Conservation (phyloP, 495 filamentous ascomycete genomes). For the Xylaria cubensis region DNA sequence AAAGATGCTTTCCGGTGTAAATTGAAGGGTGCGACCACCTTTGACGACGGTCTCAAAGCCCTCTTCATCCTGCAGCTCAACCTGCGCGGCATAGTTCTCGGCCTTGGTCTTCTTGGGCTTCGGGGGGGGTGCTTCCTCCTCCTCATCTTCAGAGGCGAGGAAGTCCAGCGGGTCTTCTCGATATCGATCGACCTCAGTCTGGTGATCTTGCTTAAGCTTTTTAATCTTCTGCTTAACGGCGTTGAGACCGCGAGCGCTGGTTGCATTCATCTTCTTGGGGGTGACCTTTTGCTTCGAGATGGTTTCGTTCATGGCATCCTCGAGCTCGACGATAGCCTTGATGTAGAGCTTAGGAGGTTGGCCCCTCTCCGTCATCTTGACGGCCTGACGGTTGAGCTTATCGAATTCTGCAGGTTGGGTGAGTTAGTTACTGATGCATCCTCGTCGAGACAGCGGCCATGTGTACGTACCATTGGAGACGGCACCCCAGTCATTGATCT, state of each 20-base stretch:
- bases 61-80: conserved; percentile 71
- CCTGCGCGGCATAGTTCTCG: conserved; percentile 49
- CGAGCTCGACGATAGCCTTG: conserved; percentile 89
- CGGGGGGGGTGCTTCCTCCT: conserved; percentile 57
- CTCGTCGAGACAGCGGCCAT: background rate
- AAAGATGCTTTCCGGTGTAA: conserved; percentile 96
- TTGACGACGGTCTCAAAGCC: conserved; percentile 87
- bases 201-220: conserved; percentile 97
- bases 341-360: conserved; percentile 88
- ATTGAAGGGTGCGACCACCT: conserved; percentile 83
- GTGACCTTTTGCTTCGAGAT: conserved; percentile 93
- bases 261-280: conserved; percentile 98
- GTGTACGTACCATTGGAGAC: conserved; percentile 79
- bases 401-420: conserved; percentile 77
- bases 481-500: conserved; percentile 95
- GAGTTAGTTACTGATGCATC: background rate
- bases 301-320: conserved; percentile 94
- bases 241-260: conserved; percentile 91
- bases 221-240: conserved; percentile 95
- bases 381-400: conserved; percentile 90
- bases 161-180: conserved; percentile 81
- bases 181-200: conserved; percentile 85
- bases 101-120: conserved; percentile 55
- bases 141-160: conserved; percentile 85
- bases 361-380: conserved; percentile 76